A percentile compares a stretch with the other conserved stretches of the same genome.
Conservation (phyloP, 2,329 filamentous ascomycete genomes). For the Calycina herbarum region DNA sequence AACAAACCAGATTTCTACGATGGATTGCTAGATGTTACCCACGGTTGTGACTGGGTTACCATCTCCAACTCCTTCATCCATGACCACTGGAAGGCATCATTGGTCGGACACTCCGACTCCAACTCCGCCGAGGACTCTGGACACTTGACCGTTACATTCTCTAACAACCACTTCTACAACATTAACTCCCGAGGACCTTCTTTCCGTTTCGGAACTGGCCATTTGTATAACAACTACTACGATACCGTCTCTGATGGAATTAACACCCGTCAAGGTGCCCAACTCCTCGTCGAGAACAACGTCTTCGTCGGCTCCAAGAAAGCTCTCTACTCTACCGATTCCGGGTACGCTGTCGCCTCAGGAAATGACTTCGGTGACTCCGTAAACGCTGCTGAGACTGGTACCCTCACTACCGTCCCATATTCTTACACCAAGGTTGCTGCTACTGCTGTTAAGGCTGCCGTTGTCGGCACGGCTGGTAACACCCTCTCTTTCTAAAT, state of each 20-base stretch:
- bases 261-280: conserved; percentile 57
- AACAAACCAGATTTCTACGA: not conserved
- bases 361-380: not conserved
- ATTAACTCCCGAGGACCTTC: conserved; percentile 63
- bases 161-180: conserved; percentile 66
- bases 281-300: conserved; percentile 57
- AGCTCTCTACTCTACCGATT: conserved; percentile 34
- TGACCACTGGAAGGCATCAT: conserved; percentile 62
- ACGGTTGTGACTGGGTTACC: conserved; percentile 62
- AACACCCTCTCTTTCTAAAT: conserved; percentile 39
- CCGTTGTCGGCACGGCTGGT: conserved; percentile 37
- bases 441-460: conserved; percentile 37
- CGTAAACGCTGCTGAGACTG: not conserved
- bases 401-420: conserved; percentile 37
- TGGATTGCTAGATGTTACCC: conserved; percentile 63
- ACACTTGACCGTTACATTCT: conserved; percentile 63
- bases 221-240: conserved; percentile 57
- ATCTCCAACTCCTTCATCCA: conserved; percentile 52
- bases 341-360: not conserved
- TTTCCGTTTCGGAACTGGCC: conserved; percentile 65
- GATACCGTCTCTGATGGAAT: conserved; percentile 49
- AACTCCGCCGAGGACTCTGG: conserved; percentile 60
- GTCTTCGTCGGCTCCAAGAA: conserved; percentile 48
- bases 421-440: not conserved
- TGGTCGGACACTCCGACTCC: conserved; percentile 60